Percentiles rank a stretch among this genome's conserved stretches.
Evolutionary conservation across 208 protist genomes (phyloP).

Genomic region (Trypanosoma rangeli): DNA sequence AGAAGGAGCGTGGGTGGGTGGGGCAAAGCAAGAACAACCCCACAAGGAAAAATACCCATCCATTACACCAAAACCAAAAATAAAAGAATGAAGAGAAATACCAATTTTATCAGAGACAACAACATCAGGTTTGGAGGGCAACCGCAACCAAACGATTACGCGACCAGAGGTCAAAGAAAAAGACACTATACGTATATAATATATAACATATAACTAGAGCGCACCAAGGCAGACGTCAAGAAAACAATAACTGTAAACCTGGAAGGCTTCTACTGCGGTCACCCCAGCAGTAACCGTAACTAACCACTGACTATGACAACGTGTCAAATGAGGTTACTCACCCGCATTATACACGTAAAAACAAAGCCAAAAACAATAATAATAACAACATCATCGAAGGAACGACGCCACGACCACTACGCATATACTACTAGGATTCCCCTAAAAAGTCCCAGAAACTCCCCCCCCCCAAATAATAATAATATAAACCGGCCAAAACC

Average conservation of each 20-base stretch:
- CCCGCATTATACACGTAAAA: not conserved
- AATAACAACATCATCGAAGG: not conserved
- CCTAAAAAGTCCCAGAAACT: not conserved
- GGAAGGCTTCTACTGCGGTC: not conserved
- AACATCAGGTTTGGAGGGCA: not conserved
- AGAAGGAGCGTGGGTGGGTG: not conserved
- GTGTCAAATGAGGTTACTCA: not conserved
- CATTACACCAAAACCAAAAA: not conserved
- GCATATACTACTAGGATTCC: not conserved
- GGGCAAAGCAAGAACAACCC: not conserved
- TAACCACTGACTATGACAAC: not conserved
- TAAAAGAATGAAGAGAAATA: not conserved
- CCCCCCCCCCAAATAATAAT: not conserved
- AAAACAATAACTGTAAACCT: not conserved
- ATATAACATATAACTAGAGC: not conserved
- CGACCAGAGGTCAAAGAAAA: not conserved
- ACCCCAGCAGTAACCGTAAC: not conserved
- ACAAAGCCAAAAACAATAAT: too few relatives aligned
- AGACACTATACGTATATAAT: too few relatives aligned
- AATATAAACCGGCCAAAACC: not conserved
- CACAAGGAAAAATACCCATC: conserved; percentile 20
- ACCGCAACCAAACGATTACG: not conserved
- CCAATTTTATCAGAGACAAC: not conserved
- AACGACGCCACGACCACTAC: not conserved
- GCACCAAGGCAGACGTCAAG: not conserved